Evolutionary conservation across 441 rosid species (phyloP), one percentile per base, ranked within the genome.

Genomic region (Iberis amara): DNA sequence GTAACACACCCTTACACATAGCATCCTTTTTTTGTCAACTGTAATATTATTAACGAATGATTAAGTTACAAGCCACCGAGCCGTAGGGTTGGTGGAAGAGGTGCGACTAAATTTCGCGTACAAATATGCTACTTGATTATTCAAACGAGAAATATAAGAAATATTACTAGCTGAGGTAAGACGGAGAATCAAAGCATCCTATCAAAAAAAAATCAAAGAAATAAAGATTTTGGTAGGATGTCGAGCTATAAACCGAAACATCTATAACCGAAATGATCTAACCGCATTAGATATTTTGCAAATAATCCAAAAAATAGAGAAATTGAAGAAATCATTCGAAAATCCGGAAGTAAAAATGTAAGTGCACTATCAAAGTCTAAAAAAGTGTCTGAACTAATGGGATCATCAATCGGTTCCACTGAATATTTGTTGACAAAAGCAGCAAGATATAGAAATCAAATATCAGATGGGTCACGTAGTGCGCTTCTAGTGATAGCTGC

Each of bases 401-500:
- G 12, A 50, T 11, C 54, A 6, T 8, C 37, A 0, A 37, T 58
- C 7, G n/a, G 32, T 38, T 43, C 7, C 11, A 23, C 1, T 1
- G 39, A 64, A 15, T 47, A 36, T 38, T 1, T 27, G 14, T 35
- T 12, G 3, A 27, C 57, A 47, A n/a, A 11, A 0, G 24, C 33
- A n/a, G 42, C 36, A 0, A 57, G 65, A 6, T 49, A 7, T 10
- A 42, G 50, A 26, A 53, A n/a, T 10, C 14, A 61, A 0, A 68
- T 55, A 45, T 51, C 73, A 8, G 11, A 40, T 21, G 68, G 64
- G 11, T 40, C 38, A 46, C 57, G 70, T 26, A 66, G 15, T 5
- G 73, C 70, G 0, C 15, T 72, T 30, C 31, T 70, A 10, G 81
- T 76, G 14, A 69, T 68, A 11, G 56, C 48, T 3, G 71, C 52